Evolutionary conservation across 2,329 filamentous ascomycete genomes (phyloP), one percentile per base, ranked within the genome.

Genomic region (Beauveria varroae): DNA sequence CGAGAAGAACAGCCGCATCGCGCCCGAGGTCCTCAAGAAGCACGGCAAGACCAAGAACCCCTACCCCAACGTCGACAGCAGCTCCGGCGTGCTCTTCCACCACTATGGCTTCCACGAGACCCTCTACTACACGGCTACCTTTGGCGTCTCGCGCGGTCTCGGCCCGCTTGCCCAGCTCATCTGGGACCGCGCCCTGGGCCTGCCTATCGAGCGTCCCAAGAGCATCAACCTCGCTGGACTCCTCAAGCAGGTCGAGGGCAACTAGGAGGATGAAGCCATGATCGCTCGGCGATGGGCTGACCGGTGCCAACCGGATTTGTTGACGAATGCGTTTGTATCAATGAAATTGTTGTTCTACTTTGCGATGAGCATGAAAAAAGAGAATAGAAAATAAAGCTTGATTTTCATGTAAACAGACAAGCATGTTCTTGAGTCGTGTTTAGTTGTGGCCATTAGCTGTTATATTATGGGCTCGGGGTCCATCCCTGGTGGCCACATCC

Each of bases 21-120:
- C 95, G 0, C 95, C 95, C 18, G 84, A 86, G 57, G 95, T 99
- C 22, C 82, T 99, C 68, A 95, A 86, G 69, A 87, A 97, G 79
- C 95, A 99, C 73, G 95, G 95, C 75, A 98, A 97, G 87, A 96
- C 92, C 67, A 96, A 96, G 83, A 96, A 96, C 79, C 92, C 95
- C 2, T 96, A 93, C 78, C 95, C 95, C 66, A 99, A 99, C 74
- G 95, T 99, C 64, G 95, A 99, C 76, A 92, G 89, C 53, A 88
- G 86, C 65, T 96, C 92, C 0, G 95, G 95, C 65, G 93, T 98
- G 6, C 83, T 99, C 54, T 98, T 99, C 86, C 88, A 98, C 77
- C 92, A 98, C 80, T 99, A 96, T 74, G 95, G 93, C 62, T 96
- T 99, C 86, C 89, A 90, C 74, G 91, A 98, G 80, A 96, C 93